Base-by-base conservation (phyloP, 257 asterid genomes). In the Buddleja alternifolia region DNA sequence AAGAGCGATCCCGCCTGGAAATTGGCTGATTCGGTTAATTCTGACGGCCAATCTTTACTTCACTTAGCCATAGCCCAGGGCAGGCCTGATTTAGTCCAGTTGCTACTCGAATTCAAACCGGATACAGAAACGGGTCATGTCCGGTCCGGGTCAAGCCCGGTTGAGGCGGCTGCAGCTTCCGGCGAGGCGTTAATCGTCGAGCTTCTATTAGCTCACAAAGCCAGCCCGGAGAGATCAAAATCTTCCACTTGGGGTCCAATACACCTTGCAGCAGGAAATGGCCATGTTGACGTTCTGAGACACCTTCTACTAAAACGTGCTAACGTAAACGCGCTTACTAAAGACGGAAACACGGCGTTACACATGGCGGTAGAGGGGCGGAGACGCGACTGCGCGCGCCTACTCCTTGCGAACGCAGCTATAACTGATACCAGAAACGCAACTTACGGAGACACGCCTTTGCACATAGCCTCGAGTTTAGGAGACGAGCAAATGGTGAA, bases 11-110 rank as follows among this genome's bases (percentile, higher is more conserved):
- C 83, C 0, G 9, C 36, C 0, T 84, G 90, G 88, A 84, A 69
- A 34, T 74, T 88, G 0, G 92, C 75, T 0, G 90, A 90, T 15
- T 80, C 96, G 0, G 67, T 83, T 1, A 89, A 88, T 29, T 47
- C 67, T 3, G 85, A 90, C 0, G 97, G 97, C 0, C 82, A 76
- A 10, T 80, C 96, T 0, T 64, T 90, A 17, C 86, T 90, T 3
- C 92, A 88, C 55, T 60, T 84, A 58, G 97, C 97, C 0, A 72
- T 88, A 25, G 57, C 83, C 25, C 89, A 79, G 53, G 66, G 82
- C 69, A 59, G 97, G 67, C 84, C 97, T 0, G 97, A 90, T 73
- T 77, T 90, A 34, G 97, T 88, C 23, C 97, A 90, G 67, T 58
- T 90, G 23, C 1, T 86, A 52, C 86, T 90, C 6, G 96, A 90